Base-by-base conservation (phyloP, 768 basidiomycete genomes). In the Hericium rajendrae region DNA sequence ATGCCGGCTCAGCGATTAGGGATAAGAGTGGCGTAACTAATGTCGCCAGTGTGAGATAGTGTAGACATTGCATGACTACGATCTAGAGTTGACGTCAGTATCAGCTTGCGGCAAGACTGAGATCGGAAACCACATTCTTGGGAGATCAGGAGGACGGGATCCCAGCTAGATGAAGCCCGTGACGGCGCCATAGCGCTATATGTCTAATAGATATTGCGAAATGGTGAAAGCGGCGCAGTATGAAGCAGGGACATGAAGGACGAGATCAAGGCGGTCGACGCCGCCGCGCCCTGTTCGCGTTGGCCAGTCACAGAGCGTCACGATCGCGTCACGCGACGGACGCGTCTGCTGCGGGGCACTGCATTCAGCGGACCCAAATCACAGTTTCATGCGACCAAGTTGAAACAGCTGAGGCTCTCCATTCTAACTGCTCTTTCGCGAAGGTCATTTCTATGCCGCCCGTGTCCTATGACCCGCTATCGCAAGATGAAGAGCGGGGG, bases 41-140 rank as follows among this genome's bases (percentile, higher is more conserved):
- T 58, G 97, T 60, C 24, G 86, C 84, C 58, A 98, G 81, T 13
- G 90, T 88, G 58, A 99, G 75, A 72, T 99, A 98, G 73, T 98
- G 97, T 38, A 97, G 72, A 0, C 92, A 84, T 73, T 98, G 95
- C 67, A 98, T 77, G 8, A 91, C 83, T 60, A 99, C 81, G 64
- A 99, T 98, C 92, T 99, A 64, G 59, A 54, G 26, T n/a, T 46
- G 3, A 20, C 41, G 56, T 53, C 28, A 60, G 54, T 9, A 49
- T 48, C 10, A 10, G 32, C 9, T 24, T 10, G 43, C 10, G 43
- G n/a, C n/a, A 43, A 18, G 15, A 43, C 16, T 15, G 43, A 8
- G 8, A n/a, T 18, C 15, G 13, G 43, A n/a, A 20, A 18, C 15
- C 20, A 20, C 76, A 57, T 56, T 83, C 93, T 77, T 97, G 93